phyloP scores from a whole-genome alignment of 1,284 basidiomycete genomes.

The Ganoderma boninense region DNA sequence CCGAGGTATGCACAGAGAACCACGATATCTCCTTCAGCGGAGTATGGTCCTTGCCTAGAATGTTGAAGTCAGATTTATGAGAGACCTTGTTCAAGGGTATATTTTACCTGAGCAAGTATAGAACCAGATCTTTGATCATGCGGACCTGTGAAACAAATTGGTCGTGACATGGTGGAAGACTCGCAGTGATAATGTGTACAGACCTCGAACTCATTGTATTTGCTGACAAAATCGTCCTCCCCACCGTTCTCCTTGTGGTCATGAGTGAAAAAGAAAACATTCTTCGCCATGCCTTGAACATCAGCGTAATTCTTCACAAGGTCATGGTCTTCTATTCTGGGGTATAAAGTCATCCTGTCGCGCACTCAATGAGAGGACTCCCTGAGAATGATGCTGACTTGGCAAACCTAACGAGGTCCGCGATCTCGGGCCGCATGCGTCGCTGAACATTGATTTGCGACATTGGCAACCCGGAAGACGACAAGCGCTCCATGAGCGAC shows the following conservation, averaged over 20 bases:
- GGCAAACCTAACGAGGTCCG: conserved; percentile 47
- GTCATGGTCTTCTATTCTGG: conserved; percentile 62
- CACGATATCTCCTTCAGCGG: conserved; percentile 66
- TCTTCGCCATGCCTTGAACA: conserved; percentile 63
- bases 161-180: not conserved
- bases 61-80: not conserved
- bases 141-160: conserved; percentile 48
- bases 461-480: conserved; percentile 48
- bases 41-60: conserved; percentile 44
- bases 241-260: conserved; percentile 58
- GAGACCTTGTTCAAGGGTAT: not conserved
- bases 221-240: conserved; percentile 67
- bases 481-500: conserved; percentile 57
- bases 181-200: conserved; percentile 16
- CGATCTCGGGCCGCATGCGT: conserved; percentile 55
- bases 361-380: not conserved
- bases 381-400: no score
- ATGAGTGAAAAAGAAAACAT: conserved; percentile 70
- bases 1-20: conserved; percentile 81
- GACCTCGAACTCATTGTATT: conserved; percentile 75
- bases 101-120: conserved; percentile 62
- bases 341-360: conserved; percentile 64
- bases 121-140: conserved; percentile 76
- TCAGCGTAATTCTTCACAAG: conserved; percentile 57
- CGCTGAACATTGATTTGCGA: conserved; percentile 51